Evolutionary conservation across 83 land plant genomes (phyloP), one percentile per base, ranked within the genome.

Genomic region (Thuja plicata): DNA sequence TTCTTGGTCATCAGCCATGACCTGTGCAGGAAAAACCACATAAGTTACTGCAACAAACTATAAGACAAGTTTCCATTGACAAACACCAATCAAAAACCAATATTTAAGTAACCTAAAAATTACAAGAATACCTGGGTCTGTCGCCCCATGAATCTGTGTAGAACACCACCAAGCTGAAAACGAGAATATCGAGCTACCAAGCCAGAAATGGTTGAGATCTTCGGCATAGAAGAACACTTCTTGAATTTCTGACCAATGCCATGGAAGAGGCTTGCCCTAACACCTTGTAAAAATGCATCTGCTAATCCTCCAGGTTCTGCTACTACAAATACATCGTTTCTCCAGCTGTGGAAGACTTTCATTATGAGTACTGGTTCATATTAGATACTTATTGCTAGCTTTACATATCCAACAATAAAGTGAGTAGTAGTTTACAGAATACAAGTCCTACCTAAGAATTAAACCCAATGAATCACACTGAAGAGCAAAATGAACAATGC

Each of bases 281-380:
- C 98, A 86, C 90, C 95, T 89, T 95, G 96, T 84, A 99, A 87
- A 91, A 99, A 99, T 89, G 91, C 94, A 17, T 93, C 96, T 46
- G 98, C 99, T 70, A 95, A 94, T 82, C 93, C 98, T 45, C 99
- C 99, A 27, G 99, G 99, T 91, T 99, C 99, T 76, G 99, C 99
- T 87, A 99, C 99, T 74, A 99, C 98, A 92, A 97, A 93, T 24
- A 97, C 95, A 92, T 99, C 99, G 92, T 94, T 99, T 89, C 95
- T 96, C 99, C 99, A 99, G 90, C 99, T 99, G 94, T 5, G 88
- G 66, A 87, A 60, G 66, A 37, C 43, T 24, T 57, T 55, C 32
- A 57, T 37, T 13, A 38, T 57, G 34, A 87, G 79, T 41, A 87
- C 40, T 3, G 35, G 43, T 66, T 7, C 43, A 70, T 66, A 41